Conservation (phyloP, 768 basidiomycete species). For the Pleurotus giganteus region DNA sequence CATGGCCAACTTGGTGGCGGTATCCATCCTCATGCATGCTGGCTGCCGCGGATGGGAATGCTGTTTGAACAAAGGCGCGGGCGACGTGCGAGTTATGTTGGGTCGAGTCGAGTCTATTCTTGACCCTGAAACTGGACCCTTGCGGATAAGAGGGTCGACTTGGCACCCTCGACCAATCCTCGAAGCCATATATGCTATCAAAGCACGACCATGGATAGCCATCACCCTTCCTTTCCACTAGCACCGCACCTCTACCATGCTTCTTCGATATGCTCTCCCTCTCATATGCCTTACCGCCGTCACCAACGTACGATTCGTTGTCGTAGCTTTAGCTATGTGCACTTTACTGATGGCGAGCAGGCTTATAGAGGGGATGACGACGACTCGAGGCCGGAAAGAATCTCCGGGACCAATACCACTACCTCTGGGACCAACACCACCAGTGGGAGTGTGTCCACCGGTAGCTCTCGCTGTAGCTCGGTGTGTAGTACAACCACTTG, state of each 20-base stretch:
- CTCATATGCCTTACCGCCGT: conserved; percentile 5
- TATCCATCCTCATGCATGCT: not conserved
- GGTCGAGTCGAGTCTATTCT: conserved; percentile 1
- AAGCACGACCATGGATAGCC: not conserved
- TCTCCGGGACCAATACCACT: too few relatives aligned
- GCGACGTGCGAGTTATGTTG: not conserved
- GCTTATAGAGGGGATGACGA: not conserved
- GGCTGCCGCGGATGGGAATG: not conserved
- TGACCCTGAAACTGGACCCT: conserved; percentile 1
- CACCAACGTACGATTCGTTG: not conserved
- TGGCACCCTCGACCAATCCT: conserved; percentile 1
- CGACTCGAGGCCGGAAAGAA: too few relatives aligned
- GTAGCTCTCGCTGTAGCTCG: conserved; percentile 27
- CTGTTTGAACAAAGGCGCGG: not conserved
- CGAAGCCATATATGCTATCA: conserved; percentile 3
- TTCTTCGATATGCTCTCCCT: not conserved
- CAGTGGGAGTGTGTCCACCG: conserved; percentile 16
- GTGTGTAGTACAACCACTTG: too few relatives aligned
- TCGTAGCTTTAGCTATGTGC: not conserved
- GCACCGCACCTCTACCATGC: conserved; percentile 2
- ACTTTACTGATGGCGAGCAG: not conserved
- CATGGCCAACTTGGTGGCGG: not conserved
- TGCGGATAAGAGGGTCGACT: not conserved
- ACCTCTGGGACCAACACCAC: not conserved
- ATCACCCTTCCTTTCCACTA: not conserved